phyloP scores from a whole-genome alignment of 2,329 filamentous ascomycete genomes.

The Ceratocystis diversiconidia region DNA sequence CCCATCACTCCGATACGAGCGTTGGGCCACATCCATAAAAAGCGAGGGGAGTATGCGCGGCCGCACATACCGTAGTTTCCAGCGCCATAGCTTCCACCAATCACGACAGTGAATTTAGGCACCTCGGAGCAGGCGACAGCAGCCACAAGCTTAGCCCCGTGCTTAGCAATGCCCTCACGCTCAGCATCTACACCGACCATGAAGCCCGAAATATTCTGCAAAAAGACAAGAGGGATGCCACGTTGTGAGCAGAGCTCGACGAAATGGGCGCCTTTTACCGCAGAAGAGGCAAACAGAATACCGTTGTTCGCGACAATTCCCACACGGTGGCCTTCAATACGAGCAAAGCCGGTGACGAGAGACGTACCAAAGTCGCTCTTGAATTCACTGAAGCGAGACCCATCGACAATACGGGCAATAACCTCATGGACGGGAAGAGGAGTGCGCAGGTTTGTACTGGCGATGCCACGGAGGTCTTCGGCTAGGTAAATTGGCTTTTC shows the following conservation, averaged over 20 bases:
- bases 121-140: constrained; percentile 89
- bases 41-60: constrained; percentile 76
- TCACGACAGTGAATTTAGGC: constrained; percentile 91
- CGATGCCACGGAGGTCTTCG: constrained; percentile 72
- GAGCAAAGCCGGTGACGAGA: constrained; percentile 80
- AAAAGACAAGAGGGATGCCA: constrained; percentile 75
- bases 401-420: constrained; percentile 85
- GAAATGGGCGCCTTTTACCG: constrained; percentile 91
- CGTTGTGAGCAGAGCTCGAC: constrained; percentile 88
- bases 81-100: constrained; percentile 84
- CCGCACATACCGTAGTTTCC: constrained; percentile 99
- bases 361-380: constrained; percentile 83
- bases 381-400: constrained; percentile 82
- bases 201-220: constrained; percentile 96
- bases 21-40: constrained; percentile 96
- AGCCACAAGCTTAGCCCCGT: constrained; percentile 91
- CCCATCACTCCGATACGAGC: constrained; percentile 97
- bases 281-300: constrained; percentile 78
- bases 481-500: constrained; percentile 69
- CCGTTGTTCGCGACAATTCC: constrained; percentile 94
- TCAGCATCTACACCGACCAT: constrained; percentile 94
- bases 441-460: constrained; percentile 75
- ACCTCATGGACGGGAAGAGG: constrained; percentile 79
- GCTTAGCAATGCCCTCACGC: constrained; percentile 90
- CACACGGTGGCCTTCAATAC: constrained; percentile 77